phyloP scores from a whole-genome alignment of 345 rosid genomes.

The Reutealis trisperma region DNA sequence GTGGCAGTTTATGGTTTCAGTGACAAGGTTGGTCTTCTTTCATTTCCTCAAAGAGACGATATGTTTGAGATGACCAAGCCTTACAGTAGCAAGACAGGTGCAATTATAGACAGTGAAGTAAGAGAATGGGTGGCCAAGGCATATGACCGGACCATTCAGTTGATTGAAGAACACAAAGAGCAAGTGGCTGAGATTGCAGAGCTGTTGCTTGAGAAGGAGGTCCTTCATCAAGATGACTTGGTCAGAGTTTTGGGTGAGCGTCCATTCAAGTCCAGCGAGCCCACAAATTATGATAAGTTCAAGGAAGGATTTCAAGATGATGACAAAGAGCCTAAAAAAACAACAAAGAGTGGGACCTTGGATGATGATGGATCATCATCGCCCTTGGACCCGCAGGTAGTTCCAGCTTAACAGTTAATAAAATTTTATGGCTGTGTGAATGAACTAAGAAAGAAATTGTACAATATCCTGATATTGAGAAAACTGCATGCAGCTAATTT shows the following conservation, averaged over 20 bases:
- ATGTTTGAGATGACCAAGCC: constrained; percentile 74
- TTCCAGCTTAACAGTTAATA: constrained; percentile 42
- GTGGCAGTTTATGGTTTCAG: constrained; percentile 97
- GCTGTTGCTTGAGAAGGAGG: constrained; percentile 81
- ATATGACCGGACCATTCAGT: constrained; percentile 55
- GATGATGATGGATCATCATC: constrained; percentile 55
- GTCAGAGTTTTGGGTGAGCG: constrained; percentile 73
- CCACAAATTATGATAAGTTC: constrained; percentile 74
- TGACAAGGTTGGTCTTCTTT: constrained; percentile 91
- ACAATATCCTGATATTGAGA: not conserved
- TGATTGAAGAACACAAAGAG: constrained; percentile 76
- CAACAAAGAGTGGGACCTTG: constrained; percentile 32
- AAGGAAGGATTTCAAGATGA: constrained; percentile 68
- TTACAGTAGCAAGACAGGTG: constrained; percentile 88
- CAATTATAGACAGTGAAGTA: constrained; percentile 78
- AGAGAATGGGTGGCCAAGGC: constrained; percentile 90
- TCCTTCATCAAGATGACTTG: constrained; percentile 82
- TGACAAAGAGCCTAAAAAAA: constrained; percentile 29
- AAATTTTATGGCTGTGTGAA: not conserved
- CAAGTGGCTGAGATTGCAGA: constrained; percentile 79
- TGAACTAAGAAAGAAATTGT: not conserved
- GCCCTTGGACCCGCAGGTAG: constrained; percentile 63
- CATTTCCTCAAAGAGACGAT: constrained; percentile 86
- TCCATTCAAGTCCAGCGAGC: constrained; percentile 67
- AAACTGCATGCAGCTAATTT: not conserved